Evolutionary conservation across 768 basidiomycete species (phyloP).

Genomic region (Boletus bicolor): DNA sequence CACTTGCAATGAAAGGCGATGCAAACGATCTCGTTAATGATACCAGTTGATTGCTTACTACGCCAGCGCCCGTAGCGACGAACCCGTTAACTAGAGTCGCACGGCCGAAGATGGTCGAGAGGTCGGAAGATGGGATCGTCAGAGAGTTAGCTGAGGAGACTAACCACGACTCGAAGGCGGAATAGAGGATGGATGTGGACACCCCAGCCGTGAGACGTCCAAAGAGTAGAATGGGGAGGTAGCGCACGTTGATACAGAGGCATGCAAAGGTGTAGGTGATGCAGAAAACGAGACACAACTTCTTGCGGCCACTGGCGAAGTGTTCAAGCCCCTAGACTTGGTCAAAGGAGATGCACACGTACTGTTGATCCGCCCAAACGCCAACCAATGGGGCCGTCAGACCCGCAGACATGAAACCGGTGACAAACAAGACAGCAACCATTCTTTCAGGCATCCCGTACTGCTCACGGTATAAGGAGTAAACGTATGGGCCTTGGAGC

Average conservation of each 20-base stretch:
- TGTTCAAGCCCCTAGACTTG: neutral
- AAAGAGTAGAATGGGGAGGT: slow-evolving; percentile 55
- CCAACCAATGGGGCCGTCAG: slow-evolving; percentile 68
- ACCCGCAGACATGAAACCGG: slow-evolving; percentile 70
- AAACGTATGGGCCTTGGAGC: slow-evolving; percentile 79
- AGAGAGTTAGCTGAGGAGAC: slow-evolving; percentile 56
- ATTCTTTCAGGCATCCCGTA: slow-evolving; percentile 59
- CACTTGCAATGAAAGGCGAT: slow-evolving; percentile 68
- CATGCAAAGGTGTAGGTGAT: slow-evolving; percentile 61
- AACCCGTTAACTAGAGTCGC: slow-evolving; percentile 73
- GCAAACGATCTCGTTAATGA: slow-evolving; percentile 47
- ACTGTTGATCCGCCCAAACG: slow-evolving; percentile 75
- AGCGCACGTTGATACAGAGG: slow-evolving; percentile 52
- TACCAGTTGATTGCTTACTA: slow-evolving; percentile 66
- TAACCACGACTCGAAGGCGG: slow-evolving; percentile 76
- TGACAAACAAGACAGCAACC: slow-evolving; percentile 74
- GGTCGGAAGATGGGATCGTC: slow-evolving; percentile 51
- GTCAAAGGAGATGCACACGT: neutral
- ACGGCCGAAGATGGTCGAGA: slow-evolving; percentile 69
- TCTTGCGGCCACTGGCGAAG: slow-evolving; percentile 55
- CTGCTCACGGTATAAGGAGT: slow-evolving; percentile 69
- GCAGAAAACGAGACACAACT: slow-evolving; percentile 70
- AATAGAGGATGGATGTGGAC: slow-evolving; percentile 74
- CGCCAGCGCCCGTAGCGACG: slow-evolving; percentile 64
- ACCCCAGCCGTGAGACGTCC: slow-evolving; percentile 68